phyloP scores from a whole-genome alignment of 495 filamentous ascomycete genomes.

The Lichina pygmaea region DNA sequence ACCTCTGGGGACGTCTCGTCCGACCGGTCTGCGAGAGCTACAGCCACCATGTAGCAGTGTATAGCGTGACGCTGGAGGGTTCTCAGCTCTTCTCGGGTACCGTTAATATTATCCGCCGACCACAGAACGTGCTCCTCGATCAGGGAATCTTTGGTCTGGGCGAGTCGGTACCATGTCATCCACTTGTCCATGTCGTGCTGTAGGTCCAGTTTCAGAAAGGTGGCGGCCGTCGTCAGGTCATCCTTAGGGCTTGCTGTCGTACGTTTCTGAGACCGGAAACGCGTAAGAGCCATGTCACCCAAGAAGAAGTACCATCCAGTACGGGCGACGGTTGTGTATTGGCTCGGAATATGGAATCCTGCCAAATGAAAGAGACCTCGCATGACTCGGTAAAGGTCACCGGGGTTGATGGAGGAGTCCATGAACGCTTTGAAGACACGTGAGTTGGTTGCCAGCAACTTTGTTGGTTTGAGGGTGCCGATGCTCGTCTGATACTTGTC shows the following conservation, averaged over 20 bases:
- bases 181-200: conserved; percentile 65
- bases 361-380: conserved; percentile 44
- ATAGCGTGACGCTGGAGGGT: conserved; percentile 59
- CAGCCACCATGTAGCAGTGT: conserved; percentile 77
- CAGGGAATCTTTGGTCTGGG: conserved; percentile 73
- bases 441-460: conserved; percentile 45
- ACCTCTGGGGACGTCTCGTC: conserved; percentile 35
- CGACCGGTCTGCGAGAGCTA: conserved; percentile 40
- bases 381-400: conserved; percentile 51
- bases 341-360: conserved; percentile 19
- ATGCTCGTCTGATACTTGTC: conserved; percentile 68
- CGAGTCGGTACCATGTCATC: conserved; percentile 91
- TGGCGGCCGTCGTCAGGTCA: conserved; percentile 61
- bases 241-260: conserved; percentile 50
- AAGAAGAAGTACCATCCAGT: conserved; percentile 86
- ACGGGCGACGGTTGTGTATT: conserved; percentile 34
- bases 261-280: conserved; percentile 66
- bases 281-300: conserved; percentile 65
- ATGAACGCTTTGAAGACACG: conserved; percentile 51
- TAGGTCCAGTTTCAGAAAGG: conserved; percentile 61
- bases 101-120: conserved; percentile 92
- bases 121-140: conserved; percentile 80
- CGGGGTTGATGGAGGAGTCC: conserved; percentile 53
- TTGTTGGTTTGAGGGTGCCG: conserved; percentile 33
- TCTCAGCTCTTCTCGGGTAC: conserved; percentile 45